Base-by-base conservation (phyloP, 148 eudicot species). In the Rhododendron williamsianum region DNA sequence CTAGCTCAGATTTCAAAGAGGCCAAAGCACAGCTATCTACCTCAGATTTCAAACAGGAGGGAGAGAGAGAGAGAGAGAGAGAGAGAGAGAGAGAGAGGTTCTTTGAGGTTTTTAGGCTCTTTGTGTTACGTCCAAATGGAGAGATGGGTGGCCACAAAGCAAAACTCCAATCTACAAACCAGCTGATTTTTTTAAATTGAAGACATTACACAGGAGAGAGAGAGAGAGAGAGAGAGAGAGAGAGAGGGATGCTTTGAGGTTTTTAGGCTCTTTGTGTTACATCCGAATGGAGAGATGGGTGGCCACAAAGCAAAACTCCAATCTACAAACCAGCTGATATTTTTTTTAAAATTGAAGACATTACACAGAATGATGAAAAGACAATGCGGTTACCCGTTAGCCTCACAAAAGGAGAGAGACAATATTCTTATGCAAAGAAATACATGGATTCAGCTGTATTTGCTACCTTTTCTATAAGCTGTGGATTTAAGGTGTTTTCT, bases 401-500 rank as follows among this genome's bases (percentile, higher is more conserved):
- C 60, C 60, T 49, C 65, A 9, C 43, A 63, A 49, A 60, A 23
- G 36, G 54, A 79, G 63, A 38, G 12, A 83, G 6, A 19, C 10
- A 2, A 15, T 43, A 81, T 51, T 13, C 27, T 13, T 46, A 72
- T 19, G 12, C 43, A 78, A 60, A 56, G 63, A 38, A 25, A 49
- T 35, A 72, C 7, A 11, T 46, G 35, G 27, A 45, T 45, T 25
- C 25, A 23, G 74, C 45, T 15, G 15, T 16, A 46, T 30, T 43
- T 86, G 33, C 18, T 86, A 96, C 99, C 98, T 92, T 96, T 92
- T 95, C 98, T 84, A 91, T 89, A 74, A 96, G 96, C 76, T 88
- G 89, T 25, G 93, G 92, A 87, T 94, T 96, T 86, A 96, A 90
- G 81, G 99, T 88, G 88, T 96, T 95, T 86, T 96, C 98, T 82